Conservation (phyloP, 2,329 filamentous ascomycete genomes). For the Massarina eburnea region DNA sequence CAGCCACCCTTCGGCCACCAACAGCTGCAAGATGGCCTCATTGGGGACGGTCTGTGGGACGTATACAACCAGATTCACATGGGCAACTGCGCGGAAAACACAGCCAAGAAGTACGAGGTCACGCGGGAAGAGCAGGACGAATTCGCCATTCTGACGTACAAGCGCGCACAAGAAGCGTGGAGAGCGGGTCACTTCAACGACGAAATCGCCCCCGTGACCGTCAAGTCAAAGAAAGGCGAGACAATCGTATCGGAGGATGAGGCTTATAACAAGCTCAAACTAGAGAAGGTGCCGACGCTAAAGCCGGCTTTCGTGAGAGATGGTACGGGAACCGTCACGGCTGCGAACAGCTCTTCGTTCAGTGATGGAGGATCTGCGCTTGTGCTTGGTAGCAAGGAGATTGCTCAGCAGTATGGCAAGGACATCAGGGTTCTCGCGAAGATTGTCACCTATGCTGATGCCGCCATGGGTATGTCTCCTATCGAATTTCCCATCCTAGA, state of each 20-base stretch:
- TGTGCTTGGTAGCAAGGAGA: conserved; percentile 76
- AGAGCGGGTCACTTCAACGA: conserved; percentile 79
- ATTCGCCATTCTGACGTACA: conserved; percentile 87
- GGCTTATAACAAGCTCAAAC: conserved; percentile 82
- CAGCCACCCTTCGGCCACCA: conserved; percentile 85
- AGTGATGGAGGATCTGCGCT: conserved; percentile 93
- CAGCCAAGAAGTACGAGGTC: conserved; percentile 82
- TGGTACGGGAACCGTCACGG: conserved; percentile 89
- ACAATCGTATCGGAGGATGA: conserved; percentile 80
- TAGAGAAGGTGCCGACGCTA: conserved; percentile 80
- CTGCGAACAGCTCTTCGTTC: conserved; percentile 89
- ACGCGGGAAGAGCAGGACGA: conserved; percentile 85
- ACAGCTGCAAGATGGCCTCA: conserved; percentile 85
- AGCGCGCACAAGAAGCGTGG: conserved; percentile 89
- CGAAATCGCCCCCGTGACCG: conserved; percentile 85
- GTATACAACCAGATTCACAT: conserved; percentile 98
- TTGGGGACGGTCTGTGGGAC: conserved; percentile 94
- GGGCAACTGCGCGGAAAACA: conserved; percentile 95
- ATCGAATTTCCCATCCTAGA: not conserved
- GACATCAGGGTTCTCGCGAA: conserved; percentile 82
- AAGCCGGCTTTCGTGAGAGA: conserved; percentile 91
- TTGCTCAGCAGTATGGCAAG: conserved; percentile 77
- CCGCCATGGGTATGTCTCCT: conserved; percentile 60
- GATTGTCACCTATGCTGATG: conserved; percentile 84
- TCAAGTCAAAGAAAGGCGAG: conserved; percentile 79